A percentile compares a stretch with the other conserved stretches of the same genome.
Conservation (phyloP, 2,329 filamentous ascomycete genomes). For the Exophiala sideris region DNA sequence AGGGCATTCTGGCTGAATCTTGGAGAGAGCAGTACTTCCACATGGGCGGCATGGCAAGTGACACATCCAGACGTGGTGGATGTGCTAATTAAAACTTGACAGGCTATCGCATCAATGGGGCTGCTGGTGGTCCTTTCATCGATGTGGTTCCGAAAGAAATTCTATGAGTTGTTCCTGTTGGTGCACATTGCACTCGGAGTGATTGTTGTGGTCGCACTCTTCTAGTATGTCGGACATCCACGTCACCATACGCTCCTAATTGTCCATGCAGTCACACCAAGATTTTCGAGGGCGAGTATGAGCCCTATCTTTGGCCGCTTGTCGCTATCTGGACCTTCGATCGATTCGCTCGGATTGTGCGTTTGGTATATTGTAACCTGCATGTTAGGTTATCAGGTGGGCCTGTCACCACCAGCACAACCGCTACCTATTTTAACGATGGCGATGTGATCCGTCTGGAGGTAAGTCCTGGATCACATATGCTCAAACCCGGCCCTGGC, state of each 20-base stretch:
- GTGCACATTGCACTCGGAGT: slow-evolving; percentile 38
- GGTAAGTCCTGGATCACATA: slow-evolving; percentile 35
- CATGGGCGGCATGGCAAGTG: slow-evolving; percentile 35
- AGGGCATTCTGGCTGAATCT: not conserved
- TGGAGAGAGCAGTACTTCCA: slow-evolving; percentile 39
- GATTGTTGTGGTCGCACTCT: slow-evolving; percentile 44
- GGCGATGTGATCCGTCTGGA: slow-evolving; percentile 48
- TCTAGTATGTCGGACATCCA: slow-evolving; percentile 37
- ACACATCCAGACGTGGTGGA: not conserved
- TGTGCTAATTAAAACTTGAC: not conserved
- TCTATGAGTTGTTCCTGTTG: slow-evolving; percentile 43
- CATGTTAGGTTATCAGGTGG: slow-evolving; percentile 31
- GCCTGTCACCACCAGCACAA: slow-evolving; percentile 36
- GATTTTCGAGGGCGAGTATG: slow-evolving; percentile 48
- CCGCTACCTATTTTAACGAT: slow-evolving; percentile 41
- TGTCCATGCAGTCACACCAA: slow-evolving; percentile 41
- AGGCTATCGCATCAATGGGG: slow-evolving; percentile 34
- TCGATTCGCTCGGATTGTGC: slow-evolving; percentile 41
- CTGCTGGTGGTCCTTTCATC: slow-evolving; percentile 43
- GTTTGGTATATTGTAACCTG: slow-evolving; percentile 43
- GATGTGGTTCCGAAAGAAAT: slow-evolving; percentile 43
- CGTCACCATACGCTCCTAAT: not conserved
- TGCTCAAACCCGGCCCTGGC: slow-evolving; percentile 40
- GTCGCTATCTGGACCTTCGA: slow-evolving; percentile 49
- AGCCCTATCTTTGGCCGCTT: slow-evolving; percentile 50